A percentile compares a stretch with the other conserved stretches of the same genome.
phyloP scores from a whole-genome alignment of 495 filamentous ascomycete genomes.

The Aeminium ludgeri region DNA sequence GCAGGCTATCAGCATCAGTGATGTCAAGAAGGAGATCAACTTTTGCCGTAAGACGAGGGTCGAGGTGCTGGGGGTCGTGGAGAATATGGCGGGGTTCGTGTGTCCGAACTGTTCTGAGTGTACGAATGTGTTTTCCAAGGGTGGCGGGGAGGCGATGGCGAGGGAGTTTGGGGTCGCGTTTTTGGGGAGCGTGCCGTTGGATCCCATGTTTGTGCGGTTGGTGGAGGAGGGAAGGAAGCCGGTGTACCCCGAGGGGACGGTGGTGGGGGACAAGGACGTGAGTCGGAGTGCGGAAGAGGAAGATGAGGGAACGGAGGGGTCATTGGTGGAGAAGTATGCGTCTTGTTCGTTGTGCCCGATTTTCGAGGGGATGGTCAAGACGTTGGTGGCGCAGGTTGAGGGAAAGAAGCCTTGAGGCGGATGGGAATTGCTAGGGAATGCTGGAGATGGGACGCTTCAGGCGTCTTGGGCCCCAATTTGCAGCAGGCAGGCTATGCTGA shows the following conservation, averaged over 20 bases:
- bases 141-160: conserved; percentile 83
- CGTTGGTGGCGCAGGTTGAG: conserved; percentile 24
- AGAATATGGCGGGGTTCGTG: conserved; percentile 96
- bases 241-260: conserved; percentile 24
- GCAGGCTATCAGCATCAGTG: conserved; percentile 80
- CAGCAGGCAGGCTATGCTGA: no score
- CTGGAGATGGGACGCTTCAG: no score
- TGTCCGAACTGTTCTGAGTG: conserved; percentile 90
- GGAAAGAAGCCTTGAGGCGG: neutral
- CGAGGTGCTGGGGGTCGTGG: conserved; percentile 69
- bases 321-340: conserved; percentile 62
- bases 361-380: conserved; percentile 50
- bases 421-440: neutral
- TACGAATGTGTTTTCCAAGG: conserved; percentile 79
- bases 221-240: conserved; percentile 44
- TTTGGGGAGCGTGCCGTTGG: conserved; percentile 75
- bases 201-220: conserved; percentile 51
- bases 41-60: conserved; percentile 83
- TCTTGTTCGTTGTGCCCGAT: conserved; percentile 57
- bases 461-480: no score
- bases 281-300: conserved; percentile 16
- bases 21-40: conserved; percentile 91
- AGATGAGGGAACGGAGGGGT: conserved; percentile 22
- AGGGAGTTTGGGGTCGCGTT: conserved; percentile 68
- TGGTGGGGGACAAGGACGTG: conserved; percentile 16